Conservation (phyloP, 306 rosid genomes). For the Ormosia semicastrata region DNA sequence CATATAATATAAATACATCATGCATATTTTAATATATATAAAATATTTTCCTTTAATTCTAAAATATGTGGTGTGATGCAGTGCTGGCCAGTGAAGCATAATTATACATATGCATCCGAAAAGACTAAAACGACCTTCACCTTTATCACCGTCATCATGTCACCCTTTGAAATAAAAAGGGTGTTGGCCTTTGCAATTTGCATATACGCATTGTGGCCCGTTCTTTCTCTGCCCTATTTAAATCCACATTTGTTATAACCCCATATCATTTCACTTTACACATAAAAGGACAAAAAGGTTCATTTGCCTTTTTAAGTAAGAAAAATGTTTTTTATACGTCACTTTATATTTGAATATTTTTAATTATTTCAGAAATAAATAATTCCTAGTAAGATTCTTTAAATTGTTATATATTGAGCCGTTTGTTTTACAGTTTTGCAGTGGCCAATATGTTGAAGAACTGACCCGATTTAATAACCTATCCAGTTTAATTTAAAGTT, state of each 20-base stretch:
- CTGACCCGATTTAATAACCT: too few relatives aligned
- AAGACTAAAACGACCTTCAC: conserved; percentile 1
- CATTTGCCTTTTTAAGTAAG: conserved; percentile 20
- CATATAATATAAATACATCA: too few relatives aligned
- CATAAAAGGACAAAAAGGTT: conserved; percentile 5
- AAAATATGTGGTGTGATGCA: not conserved
- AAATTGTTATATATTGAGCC: not conserved
- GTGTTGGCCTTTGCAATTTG: not conserved
- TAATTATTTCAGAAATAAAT: not conserved
- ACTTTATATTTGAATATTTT: not conserved
- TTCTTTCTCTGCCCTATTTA: not conserved
- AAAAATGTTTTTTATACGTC: not conserved
- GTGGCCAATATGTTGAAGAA: too few relatives aligned
- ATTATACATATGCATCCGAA: not conserved
- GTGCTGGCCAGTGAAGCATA: conserved; percentile 27
- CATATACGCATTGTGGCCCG: not conserved
- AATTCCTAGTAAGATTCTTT: not conserved
- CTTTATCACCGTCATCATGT: not conserved
- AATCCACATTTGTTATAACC: not conserved
- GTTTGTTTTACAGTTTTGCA: not conserved
- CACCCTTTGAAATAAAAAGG: not conserved
- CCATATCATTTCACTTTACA: not conserved
- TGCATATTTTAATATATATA: too few relatives aligned
- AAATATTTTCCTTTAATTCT: too few relatives aligned
- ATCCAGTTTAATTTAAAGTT: too few relatives aligned